A percentile compares a stretch with the other conserved stretches of the same genome.
Evolutionary conservation across 2,329 filamentous ascomycete genomes (phyloP).

Genomic region (Magnaporthales sp.): DNA sequence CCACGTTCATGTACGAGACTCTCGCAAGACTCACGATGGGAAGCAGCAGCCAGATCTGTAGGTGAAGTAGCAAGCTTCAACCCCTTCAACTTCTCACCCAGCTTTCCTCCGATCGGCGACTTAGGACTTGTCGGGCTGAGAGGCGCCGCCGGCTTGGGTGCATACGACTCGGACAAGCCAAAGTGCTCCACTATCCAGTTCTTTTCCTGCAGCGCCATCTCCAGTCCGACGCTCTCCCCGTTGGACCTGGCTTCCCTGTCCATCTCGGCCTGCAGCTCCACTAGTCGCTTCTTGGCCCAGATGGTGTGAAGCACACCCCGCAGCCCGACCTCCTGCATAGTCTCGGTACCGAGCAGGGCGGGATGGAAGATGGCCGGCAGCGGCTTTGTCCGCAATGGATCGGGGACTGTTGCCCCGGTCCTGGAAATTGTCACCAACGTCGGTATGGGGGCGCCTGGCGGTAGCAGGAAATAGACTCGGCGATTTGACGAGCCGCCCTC

Average conservation of each 20-base stretch:
- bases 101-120: slow-evolving; percentile 55
- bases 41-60: slow-evolving; percentile 47
- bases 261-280: slow-evolving; percentile 70
- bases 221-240: slow-evolving; percentile 70
- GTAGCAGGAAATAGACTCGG: slow-evolving; percentile 69
- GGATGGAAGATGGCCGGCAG: slow-evolving; percentile 81
- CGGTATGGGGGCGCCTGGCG: slow-evolving; percentile 63
- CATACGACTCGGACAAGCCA: slow-evolving; percentile 38
- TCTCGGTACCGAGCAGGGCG: slow-evolving; percentile 55
- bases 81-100: slow-evolving; percentile 73
- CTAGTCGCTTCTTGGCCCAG: slow-evolving; percentile 78
- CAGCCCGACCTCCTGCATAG: slow-evolving; percentile 52
- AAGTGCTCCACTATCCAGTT: slow-evolving; percentile 83
- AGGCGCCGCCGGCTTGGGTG: slow-evolving; percentile 15
- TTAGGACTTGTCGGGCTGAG: slow-evolving; percentile 44
- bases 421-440: slow-evolving; percentile 58
- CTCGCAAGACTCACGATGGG: slow-evolving; percentile 34
- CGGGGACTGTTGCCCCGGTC: slow-evolving; percentile 16
- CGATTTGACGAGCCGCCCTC: slow-evolving; percentile 34
- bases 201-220: slow-evolving; percentile 77
- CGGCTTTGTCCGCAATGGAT: slow-evolving; percentile 61
- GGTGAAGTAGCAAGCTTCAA: slow-evolving; percentile 69
- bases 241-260: slow-evolving; percentile 63
- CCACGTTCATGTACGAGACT: not conserved
- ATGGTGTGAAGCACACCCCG: slow-evolving; percentile 82